Percentiles rank a stretch among this genome's conserved stretches.
Conservation (phyloP, 768 basidiomycete species). For the Krasilnikovozyma curviuscula region DNA sequence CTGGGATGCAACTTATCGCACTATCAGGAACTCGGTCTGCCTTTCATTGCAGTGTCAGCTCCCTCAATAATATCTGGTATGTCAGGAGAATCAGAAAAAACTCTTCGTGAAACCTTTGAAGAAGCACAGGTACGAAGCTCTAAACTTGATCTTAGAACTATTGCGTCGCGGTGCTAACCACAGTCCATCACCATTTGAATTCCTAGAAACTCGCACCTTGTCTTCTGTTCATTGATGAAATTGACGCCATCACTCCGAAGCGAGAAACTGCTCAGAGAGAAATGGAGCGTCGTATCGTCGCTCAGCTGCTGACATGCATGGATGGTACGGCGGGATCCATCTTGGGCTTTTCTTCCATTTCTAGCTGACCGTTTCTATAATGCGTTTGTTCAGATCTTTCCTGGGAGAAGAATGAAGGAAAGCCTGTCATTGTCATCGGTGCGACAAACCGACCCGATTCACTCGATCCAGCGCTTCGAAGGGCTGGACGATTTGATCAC, state of each 20-base stretch:
- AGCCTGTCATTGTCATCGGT: slow-evolving; percentile 76
- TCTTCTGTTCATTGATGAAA: slow-evolving; percentile 89
- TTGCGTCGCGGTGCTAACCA: not conserved
- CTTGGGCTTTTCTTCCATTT: not conserved
- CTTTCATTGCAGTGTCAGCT: slow-evolving; percentile 85
- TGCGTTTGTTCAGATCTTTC: slow-evolving; percentile 47
- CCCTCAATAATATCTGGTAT: slow-evolving; percentile 93
- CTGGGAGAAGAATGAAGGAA: slow-evolving; percentile 78
- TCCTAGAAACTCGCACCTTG: slow-evolving; percentile 73
- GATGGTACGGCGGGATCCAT: slow-evolving; percentile 42
- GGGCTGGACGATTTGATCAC: slow-evolving; percentile 89
- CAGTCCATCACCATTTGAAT: not conserved
- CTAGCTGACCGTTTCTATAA: not conserved
- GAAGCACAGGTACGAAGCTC: slow-evolving; percentile 62
- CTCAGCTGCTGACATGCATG: slow-evolving; percentile 95
- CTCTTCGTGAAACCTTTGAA: slow-evolving; percentile 83
- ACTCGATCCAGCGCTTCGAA: slow-evolving; percentile 73
- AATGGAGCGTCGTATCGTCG: slow-evolving; percentile 94
- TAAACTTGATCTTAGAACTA: too few relatives aligned
- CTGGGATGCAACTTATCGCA: too few relatives aligned
- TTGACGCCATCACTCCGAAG: slow-evolving; percentile 94
- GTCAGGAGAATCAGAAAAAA: slow-evolving; percentile 97
- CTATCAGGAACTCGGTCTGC: slow-evolving; percentile 67
- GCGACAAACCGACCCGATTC: slow-evolving; percentile 94
- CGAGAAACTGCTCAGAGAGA: slow-evolving; percentile 93